Base-by-base conservation (phyloP, 257 asterid species). In the Linaria vulgaris region DNA sequence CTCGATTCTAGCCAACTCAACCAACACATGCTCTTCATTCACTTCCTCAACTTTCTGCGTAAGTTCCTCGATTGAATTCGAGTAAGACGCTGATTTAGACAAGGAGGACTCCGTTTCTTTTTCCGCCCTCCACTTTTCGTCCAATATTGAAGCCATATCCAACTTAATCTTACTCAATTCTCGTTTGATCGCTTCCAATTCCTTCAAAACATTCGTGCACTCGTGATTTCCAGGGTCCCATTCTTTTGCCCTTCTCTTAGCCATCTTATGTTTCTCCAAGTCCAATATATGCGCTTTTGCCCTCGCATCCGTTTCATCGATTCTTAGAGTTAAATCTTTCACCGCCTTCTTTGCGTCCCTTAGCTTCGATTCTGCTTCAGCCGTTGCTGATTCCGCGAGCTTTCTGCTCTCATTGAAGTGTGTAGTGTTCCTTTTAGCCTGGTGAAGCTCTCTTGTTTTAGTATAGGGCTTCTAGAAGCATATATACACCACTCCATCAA, bases 1-100 rank as follows among this genome's bases (percentile, higher is more conserved):
- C 70, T 89, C 99, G 11, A 92, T 81, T 66, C 88, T 76, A 14
- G 99, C 99, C 78, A 92, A 67, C 84, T 92, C 99, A 52, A 85
- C 95, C 54, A 89, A 79, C 60, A 92, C 88, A 49, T 82, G 86
- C 75, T 92, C 95, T 80, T 89, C 97, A 6, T 80, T 75, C 38
- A 80, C 66, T 62, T 80, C 85, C 67, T 85, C 96, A 9, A 89
- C 82, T 76, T 83, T 82, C 71, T 67, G 59, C 58, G 62, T 64
- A 17, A 91, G 87, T 13, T 68, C 61, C 37, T 75, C 82, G 13
- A 79, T 69, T 3, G 78, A 68, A 56, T 77, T 74, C 57, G 73
- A 38, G 51, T 31, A 53, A 55, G 82, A 46, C 55, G 58, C 60
- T 24, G 65, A 58, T 74, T 74, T 82, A 38, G 49, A 76, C 41